Evolutionary conservation across 306 rosid species (phyloP).

Genomic region (Elaeagnus macrophylla): DNA sequence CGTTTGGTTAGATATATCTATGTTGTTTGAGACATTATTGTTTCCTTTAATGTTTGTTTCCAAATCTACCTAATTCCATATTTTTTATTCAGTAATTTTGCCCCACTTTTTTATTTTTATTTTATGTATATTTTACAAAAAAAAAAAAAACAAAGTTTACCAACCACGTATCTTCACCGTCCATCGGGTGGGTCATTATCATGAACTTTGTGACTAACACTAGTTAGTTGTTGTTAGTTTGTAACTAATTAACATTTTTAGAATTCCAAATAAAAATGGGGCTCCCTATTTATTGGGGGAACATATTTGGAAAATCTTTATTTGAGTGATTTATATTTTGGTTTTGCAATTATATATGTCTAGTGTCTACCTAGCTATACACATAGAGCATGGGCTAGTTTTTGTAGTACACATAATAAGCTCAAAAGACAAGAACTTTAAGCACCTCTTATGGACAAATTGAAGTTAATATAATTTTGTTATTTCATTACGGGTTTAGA

Average conservation of each 20-base stretch:
- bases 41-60: not conserved
- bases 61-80: not conserved
- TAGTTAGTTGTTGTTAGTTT: constrained; percentile 12
- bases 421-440: too few species aligned
- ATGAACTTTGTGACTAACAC: not conserved
- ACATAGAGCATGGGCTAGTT: too few species aligned
- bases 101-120: not conserved
- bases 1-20: constrained; percentile 6
- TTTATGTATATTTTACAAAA: not conserved
- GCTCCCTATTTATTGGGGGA: too few species aligned
- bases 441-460: too few species aligned
- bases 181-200: not conserved
- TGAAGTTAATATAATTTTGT: too few species aligned
- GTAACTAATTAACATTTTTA: not conserved
- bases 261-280: too few species aligned
- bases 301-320: too few species aligned
- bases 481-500: too few species aligned
- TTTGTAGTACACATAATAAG: too few species aligned
- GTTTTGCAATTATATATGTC: too few species aligned
- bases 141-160: not conserved
- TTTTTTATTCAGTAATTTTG: not conserved
- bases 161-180: constrained; percentile 23
- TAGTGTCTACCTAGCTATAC: too few species aligned
- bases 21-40: not conserved
- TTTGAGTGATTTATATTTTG: too few species aligned